Base-by-base conservation (phyloP, 2,329 filamentous ascomycete genomes). In the Scytalidium sp. region DNA sequence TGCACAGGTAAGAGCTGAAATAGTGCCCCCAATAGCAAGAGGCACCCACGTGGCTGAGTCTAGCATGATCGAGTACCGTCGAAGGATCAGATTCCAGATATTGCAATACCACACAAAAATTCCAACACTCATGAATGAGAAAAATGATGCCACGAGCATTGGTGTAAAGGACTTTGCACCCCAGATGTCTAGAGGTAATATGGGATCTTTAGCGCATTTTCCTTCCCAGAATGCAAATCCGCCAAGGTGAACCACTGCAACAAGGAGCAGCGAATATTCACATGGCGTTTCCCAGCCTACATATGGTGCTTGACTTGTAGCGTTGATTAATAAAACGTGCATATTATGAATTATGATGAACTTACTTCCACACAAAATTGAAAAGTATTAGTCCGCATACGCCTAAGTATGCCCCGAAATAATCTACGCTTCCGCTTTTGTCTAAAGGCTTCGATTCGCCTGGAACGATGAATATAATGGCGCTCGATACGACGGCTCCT, bases 351-450 rank as follows among this genome's bases (percentile, higher is more conserved):
- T 7, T 27, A 13, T 11, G 20, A 9, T 17, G 15, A 23, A 47
- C 52, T 50, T 50, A 76, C 75, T 77, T 79, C 70, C 75, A 79
- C 1, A 68, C 69, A 17, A 79, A 67, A 47, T 75, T 78, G 50
- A 78, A 78, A 0, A 77, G 55, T 1, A 76, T 60, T 15, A 78
- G 56, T 4, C 68, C 67, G 13, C 61, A 56, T 1, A 70, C 60
- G 1, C 68, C 74, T 3, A 75, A 60, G 6, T 59, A 60, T 2
- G 67, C 67, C 1, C 73, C 76, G 9, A 70, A 48, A 53, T 63
- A 71, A 48, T 74, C 71, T 21, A 73, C 62, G 19, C 61, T 66
- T 2, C 70, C 71, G 20, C 67, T 52, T n/a, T 53, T 54, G 54
- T 71, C 66, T 20, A 50, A 43, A 4, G 48, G 8, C 6, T 29